Conservation (phyloP, 805 yeast species). For the Saturnispora galanensis region DNA sequence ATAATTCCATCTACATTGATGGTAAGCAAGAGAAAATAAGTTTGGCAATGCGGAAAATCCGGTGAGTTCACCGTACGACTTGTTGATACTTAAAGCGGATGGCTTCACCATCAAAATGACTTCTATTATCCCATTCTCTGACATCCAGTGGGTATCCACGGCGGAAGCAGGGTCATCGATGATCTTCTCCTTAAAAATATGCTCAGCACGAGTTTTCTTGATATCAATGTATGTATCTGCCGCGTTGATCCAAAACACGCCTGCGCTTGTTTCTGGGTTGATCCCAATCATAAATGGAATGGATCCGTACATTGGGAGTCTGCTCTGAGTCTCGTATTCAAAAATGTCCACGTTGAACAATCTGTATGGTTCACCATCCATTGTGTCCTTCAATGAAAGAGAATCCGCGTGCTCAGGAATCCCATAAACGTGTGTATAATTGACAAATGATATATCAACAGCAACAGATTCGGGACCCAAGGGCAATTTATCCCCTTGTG, state of each 20-base stretch:
- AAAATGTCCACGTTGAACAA: conserved; percentile 90
- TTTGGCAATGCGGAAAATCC: conserved; percentile 72
- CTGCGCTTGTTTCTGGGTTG: conserved; percentile 48
- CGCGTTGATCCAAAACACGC: conserved; percentile 83
- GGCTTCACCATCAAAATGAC: conserved; percentile 53
- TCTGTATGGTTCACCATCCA: conserved; percentile 63
- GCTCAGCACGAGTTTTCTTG: conserved; percentile 22
- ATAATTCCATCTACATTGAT: conserved; percentile 97
- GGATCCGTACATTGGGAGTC: conserved; percentile 89
- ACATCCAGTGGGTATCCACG: conserved; percentile 75
- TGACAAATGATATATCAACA: conserved; percentile 58
- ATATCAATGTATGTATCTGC: conserved; percentile 91
- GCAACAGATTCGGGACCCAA: conserved; percentile 88
- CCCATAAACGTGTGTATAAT: conserved; percentile 68
- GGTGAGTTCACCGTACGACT: conserved; percentile 56
- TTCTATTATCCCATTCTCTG: conserved; percentile 82
- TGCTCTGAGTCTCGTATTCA: conserved; percentile 78
- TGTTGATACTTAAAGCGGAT: conserved; percentile 45
- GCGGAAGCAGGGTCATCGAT: not conserved
- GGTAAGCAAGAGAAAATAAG: conserved; percentile 75
- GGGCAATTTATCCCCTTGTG: conserved; percentile 53
- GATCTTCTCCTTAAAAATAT: conserved; percentile 8
- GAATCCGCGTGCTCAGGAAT: conserved; percentile 94
- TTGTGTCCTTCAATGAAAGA: conserved; percentile 63
- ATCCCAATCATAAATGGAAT: conserved; percentile 81